Base-by-base conservation (phyloP, 2,329 filamentous ascomycete species). In the Blastomyces emzantsi region DNA sequence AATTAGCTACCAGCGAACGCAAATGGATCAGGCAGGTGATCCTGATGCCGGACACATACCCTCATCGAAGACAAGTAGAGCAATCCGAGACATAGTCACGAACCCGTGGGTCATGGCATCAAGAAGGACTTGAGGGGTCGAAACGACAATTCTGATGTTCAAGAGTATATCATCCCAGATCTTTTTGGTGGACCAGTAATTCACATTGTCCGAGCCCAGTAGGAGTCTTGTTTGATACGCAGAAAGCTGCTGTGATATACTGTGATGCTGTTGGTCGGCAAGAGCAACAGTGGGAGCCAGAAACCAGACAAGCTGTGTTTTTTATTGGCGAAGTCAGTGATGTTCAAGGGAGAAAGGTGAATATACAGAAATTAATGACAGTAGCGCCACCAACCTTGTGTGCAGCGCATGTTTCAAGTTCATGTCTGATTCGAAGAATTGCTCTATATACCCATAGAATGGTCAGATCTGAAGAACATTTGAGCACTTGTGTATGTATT, bases 1-100 rank as follows among this genome's bases (percentile, higher is more conserved):
- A n/a, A 58, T 62, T 30, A 70, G 61, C n/a, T 41, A 33, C 17
- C 17, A 55, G 4, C 36, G 11, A 25, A 39, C 9, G 8, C 30
- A 33, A 2, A 11, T 8, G 19, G 30, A 36, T 11, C 19, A 9
- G 28, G 8, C 8, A 33, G 52, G 17, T n/a, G 13, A 22, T 51
- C 47, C 49, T 5, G 22, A 41, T n/a, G 15, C 13, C 22, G 19
- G 33, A 28, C 9, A 39, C 39, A 47, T 71, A 88, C 90, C 90
- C 85, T 96, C 92, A 70, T 96, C 92, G 69, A 96, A 89, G 0
- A 96, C 82, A 19, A 95, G 76, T 4, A 96, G 78, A 5, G 87
- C 81, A 28, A 96, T 74, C 2, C 78, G 79, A 0, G 78, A 71
- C 69, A 95, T 82, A 1, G 73, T 79, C 1, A 96, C 82, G 71